phyloP scores from a whole-genome alignment of 306 rosid genomes.

The Cucumis melo region DNA sequence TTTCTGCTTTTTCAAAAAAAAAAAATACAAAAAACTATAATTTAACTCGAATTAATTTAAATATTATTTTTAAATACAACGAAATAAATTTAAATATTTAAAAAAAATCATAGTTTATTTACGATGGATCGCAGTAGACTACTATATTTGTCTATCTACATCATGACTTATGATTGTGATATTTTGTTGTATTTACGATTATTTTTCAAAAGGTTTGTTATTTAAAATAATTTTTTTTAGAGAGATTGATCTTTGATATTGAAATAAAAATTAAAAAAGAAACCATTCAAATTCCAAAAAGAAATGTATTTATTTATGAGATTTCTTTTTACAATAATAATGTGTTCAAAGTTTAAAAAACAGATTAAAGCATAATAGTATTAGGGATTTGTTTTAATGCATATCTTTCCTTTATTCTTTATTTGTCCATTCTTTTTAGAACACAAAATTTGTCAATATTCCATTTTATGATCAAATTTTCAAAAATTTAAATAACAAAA shows the following conservation, averaged over 20 bases:
- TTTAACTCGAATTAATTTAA: too few species aligned
- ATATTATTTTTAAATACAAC: too few species aligned
- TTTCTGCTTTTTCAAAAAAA: too few species aligned
- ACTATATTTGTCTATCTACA: too few species aligned
- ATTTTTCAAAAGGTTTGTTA: too few species aligned
- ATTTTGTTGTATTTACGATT: too few species aligned
- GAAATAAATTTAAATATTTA: too few species aligned
- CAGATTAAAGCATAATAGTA: background rate
- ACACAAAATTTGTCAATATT: background rate
- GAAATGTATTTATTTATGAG: background rate
- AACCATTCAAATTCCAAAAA: background rate
- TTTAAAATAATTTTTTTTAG: too few species aligned
- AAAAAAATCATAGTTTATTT: too few species aligned
- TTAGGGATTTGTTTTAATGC: conserved; percentile 1
- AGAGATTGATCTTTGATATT: background rate
- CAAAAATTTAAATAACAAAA: background rate
- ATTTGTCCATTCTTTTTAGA: background rate
- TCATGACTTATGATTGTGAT: too few species aligned
- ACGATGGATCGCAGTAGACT: too few species aligned
- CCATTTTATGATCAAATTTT: background rate
- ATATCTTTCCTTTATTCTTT: background rate
- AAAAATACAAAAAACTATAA: too few species aligned
- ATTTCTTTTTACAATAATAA: background rate
- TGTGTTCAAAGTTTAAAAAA: background rate
- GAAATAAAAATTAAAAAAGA: background rate